Evolutionary conservation across 306 rosid species (phyloP).

Genomic region (Malus sieversii): DNA sequence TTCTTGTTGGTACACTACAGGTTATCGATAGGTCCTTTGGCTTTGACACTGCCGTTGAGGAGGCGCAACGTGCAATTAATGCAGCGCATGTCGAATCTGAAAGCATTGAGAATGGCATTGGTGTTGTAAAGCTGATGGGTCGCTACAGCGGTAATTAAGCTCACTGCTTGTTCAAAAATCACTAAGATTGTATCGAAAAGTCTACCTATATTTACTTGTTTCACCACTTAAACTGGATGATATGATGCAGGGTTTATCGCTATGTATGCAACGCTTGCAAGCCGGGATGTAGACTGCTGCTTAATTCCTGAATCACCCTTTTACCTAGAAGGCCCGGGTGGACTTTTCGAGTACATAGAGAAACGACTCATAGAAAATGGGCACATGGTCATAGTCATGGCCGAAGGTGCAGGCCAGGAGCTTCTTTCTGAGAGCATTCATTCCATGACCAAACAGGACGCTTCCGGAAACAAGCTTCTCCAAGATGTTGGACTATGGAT

Average conservation of each 20-base stretch:
- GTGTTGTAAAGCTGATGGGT: slow-evolving; percentile 95
- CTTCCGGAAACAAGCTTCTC: slow-evolving; percentile 92
- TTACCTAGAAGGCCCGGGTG: slow-evolving; percentile 89
- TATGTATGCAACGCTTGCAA: slow-evolving; percentile 93
- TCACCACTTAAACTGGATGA: slow-evolving; percentile 4
- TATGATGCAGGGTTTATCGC: slow-evolving; percentile 74
- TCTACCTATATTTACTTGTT: neutral
- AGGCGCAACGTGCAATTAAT: slow-evolving; percentile 97
- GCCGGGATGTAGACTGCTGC: slow-evolving; percentile 97
- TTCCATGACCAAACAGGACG: slow-evolving; percentile 48
- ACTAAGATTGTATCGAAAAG: neutral
- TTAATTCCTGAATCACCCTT: slow-evolving; percentile 94
- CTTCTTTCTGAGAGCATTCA: slow-evolving; percentile 52
- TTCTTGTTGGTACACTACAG: slow-evolving; percentile 30
- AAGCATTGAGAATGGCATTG: slow-evolving; percentile 85
- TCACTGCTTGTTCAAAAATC: slow-evolving; percentile 3
- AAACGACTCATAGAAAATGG: slow-evolving; percentile 71
- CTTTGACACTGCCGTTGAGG: slow-evolving; percentile 97
- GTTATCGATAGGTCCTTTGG: slow-evolving; percentile 90
- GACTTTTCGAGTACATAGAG: slow-evolving; percentile 70
- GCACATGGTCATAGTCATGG: slow-evolving; percentile 92
- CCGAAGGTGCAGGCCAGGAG: slow-evolving; percentile 99
- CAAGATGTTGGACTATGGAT: slow-evolving; percentile 90
- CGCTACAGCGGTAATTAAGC: slow-evolving; percentile 66
- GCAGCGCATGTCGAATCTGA: slow-evolving; percentile 96